A percentile compares a stretch with the other conserved stretches of the same genome.
Conservation (phyloP, 2,329 filamentous ascomycete genomes). For the Penicillium sp. region DNA sequence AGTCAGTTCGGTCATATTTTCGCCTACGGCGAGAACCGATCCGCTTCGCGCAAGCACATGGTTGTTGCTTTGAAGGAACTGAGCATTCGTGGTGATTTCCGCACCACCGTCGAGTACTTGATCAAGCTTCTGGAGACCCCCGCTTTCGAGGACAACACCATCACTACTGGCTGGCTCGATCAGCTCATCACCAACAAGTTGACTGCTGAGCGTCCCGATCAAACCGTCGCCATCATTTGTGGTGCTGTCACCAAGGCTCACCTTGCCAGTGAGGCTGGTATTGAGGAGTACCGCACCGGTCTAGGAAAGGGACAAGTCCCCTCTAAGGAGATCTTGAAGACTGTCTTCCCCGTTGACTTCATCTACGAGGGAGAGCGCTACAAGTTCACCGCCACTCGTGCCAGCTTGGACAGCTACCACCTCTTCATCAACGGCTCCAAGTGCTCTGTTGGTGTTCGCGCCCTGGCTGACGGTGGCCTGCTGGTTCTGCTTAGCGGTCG, state of each 20-base stretch:
- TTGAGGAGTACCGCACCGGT: conserved; percentile 80
- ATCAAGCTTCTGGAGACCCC: conserved; percentile 98
- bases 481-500: conserved; percentile 86
- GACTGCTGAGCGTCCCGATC: conserved; percentile 91
- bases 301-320: conserved; percentile 97
- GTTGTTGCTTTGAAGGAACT: conserved; percentile 96
- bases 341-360: conserved; percentile 95
- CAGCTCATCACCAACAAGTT: conserved; percentile 98
- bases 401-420: conserved; percentile 90
- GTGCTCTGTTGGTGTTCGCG: conserved; percentile 87
- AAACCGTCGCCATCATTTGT: conserved; percentile 89
- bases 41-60: conserved; percentile 97
- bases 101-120: conserved; percentile 96
- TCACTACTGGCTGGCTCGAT: conserved; percentile 97
- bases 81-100: conserved; percentile 99
- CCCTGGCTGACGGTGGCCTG: conserved; percentile 89
- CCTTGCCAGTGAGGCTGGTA: conserved; percentile 85
- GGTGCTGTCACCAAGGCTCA: conserved; percentile 95
- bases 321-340: conserved; percentile 94
- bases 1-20: conserved; percentile 99
- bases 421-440: conserved; percentile 99
- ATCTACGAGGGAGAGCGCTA: conserved; percentile 97
- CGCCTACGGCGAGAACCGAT: conserved; percentile 95
- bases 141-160: conserved; percentile 98
- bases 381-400: conserved; percentile 96